Base-by-base conservation (phyloP, 108 stramenopile genomes). In the Skeletonema menzelii region DNA sequence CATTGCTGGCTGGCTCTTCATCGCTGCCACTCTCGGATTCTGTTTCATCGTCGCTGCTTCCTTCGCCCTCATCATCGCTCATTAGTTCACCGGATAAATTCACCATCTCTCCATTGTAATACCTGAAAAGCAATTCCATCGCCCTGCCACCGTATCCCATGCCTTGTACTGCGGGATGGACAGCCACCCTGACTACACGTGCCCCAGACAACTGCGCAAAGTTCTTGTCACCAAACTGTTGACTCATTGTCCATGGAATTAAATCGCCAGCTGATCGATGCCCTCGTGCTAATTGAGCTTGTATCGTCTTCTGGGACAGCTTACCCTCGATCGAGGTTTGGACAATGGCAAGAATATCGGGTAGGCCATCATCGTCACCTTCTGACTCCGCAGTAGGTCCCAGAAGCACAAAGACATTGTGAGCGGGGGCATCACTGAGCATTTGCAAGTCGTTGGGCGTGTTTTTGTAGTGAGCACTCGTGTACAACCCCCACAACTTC, bases 401-500 rank as follows among this genome's bases (percentile, higher is more conserved):
- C 12, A 99, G 74, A 11, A 99, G 84, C 7, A 98, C 98, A 83
- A 98, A 99, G 2, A 98, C 85, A 44, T 93, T 84, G 70, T 99
- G 99, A 1, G 99, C 96, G 11, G 99, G 99, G 22, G 99, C 97
- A 82, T 99, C 99, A 20, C 94, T 93, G 8, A 99, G 88, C 90
- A 99, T 94, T 84, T 98, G 97, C 56, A 99, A 83, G 80, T 99
- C 99, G 72, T 99, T 99, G 27, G 99, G 99, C 19, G 96, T 87
- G 82, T 99, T 99, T 73, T 98, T 99, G 94, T 99, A 99, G 84
- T 99, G 99, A 2, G 98, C 97, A 59, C 96, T 91, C 24, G 98
- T 97, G 76, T 97, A 98, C 3, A 99, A 93, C 11, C 95, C 89
- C 98, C 97, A 96, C 15, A 99, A 70, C 68, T 98, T 95, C 75